Evolutionary conservation across 768 basidiomycete genomes (phyloP).

Genomic region (Mycena kentingensis): DNA sequence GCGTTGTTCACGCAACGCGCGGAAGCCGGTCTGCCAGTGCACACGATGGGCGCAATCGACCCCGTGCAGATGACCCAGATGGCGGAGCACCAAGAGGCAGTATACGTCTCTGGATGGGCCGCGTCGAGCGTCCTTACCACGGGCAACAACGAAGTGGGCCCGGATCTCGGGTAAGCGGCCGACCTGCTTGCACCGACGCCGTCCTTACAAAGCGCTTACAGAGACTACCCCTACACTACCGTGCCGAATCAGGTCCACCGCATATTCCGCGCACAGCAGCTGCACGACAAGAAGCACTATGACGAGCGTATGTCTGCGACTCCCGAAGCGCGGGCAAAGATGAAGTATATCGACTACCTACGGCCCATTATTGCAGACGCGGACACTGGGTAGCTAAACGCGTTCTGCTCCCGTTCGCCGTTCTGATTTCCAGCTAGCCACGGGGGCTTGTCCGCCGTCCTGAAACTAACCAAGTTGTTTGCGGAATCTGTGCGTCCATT

Average conservation of each 20-base stretch:
- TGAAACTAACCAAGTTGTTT: slow-evolving; percentile 93
- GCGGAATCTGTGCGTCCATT: slow-evolving; percentile 73
- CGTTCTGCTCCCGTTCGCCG: background rate
- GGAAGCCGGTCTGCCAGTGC: slow-evolving; percentile 67
- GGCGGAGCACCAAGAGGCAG: slow-evolving; percentile 81
- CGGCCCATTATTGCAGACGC: slow-evolving; percentile 93
- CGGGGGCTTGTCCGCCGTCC: slow-evolving; percentile 88
- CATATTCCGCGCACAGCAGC: slow-evolving; percentile 86
- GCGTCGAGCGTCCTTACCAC: slow-evolving; percentile 85
- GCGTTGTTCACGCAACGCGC: slow-evolving; percentile 63
- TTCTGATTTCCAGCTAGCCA: slow-evolving; percentile 53
- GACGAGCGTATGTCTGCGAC: slow-evolving; percentile 76
- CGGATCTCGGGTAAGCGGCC: slow-evolving; percentile 79
- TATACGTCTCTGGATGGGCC: slow-evolving; percentile 95
- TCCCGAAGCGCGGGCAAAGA: slow-evolving; percentile 62
- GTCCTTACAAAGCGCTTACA: slow-evolving; percentile 29
- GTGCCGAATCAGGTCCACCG: slow-evolving; percentile 95
- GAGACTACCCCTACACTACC: slow-evolving; percentile 94
- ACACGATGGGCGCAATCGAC: slow-evolving; percentile 93
- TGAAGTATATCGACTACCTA: slow-evolving; percentile 85
- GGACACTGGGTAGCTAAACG: slow-evolving; percentile 69
- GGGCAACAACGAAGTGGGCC: slow-evolving; percentile 88
- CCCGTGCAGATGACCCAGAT: slow-evolving; percentile 95
- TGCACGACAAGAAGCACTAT: slow-evolving; percentile 92
- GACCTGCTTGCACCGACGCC: background rate